Base-by-base conservation (phyloP, 768 basidiomycete genomes). In the Lactarius deliciosus region DNA sequence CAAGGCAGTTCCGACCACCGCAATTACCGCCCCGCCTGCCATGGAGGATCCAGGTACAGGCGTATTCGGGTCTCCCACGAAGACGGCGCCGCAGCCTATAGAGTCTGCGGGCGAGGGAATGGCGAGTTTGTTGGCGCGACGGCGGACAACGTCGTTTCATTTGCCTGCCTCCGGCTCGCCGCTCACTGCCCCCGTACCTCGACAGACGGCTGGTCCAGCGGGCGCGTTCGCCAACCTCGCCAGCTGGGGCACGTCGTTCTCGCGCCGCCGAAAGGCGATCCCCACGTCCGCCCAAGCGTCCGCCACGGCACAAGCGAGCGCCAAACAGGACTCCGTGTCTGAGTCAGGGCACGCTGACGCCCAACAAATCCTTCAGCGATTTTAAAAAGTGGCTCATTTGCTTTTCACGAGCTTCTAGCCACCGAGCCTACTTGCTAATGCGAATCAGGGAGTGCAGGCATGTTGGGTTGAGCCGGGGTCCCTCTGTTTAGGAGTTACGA, bases 21-120 rank as follows among this genome's bases (percentile, higher is more conserved):
- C 81, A 9, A 79, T 83, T 1, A 77, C 81, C 2, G 77, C 84
- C 0, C 80, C 83, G 28, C 68, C 74, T 6, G 68, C 20, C 28
- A 55, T 68, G 45, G 63, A 60, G n/a, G 72, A 66, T 38, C 57
- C 68, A 36, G 25, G 61, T 30, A 8, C 40, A 2, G 40, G 30
- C 18, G 25, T 11, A 6, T 20, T 61, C 36, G 66, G 57, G n/a
- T 32, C 50, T 30, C 20, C 41, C 13, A 63, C 68, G 11, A 60
- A 56, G 30, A 58, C 66, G 41, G 72, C 72, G 11, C 85, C 88
- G 3, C 87, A 87, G 2, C 85, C 88, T 0, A 83, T 85, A 57
- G 88, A 81, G 55, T 86, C 86, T 0, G 78, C 85, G 8, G 81
- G 85, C 16, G 88, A 89, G 28, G 89, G 85, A 11, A 81, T 90